Conservation (phyloP, 805 yeast species). For the Wickerhamomyces mucosus region DNA sequence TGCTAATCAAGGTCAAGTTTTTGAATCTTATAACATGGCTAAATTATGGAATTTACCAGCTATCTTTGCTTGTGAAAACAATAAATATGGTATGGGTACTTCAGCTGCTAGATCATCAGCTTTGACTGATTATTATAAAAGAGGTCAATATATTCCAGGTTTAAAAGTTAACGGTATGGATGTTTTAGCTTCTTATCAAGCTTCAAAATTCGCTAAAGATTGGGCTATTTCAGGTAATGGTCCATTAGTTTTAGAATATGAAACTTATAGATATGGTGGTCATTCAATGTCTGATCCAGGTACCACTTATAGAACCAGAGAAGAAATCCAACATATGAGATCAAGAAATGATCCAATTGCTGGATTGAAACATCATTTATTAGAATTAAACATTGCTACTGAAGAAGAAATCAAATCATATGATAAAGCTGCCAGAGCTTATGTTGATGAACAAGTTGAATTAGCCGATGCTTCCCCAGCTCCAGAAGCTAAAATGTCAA, state of each 20-base stretch:
- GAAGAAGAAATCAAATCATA: slow-evolving; percentile 92
- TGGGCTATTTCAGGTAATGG: slow-evolving; percentile 93
- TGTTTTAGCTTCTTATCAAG: slow-evolving; percentile 88
- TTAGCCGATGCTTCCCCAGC: slow-evolving; percentile 90
- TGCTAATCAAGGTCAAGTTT: slow-evolving; percentile 98
- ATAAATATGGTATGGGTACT: slow-evolving; percentile 99
- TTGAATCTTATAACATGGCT: slow-evolving; percentile 98
- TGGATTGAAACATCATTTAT: slow-evolving; percentile 79
- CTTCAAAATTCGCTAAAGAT: slow-evolving; percentile 93
- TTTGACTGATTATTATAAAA: slow-evolving; percentile 91
- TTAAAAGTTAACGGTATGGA: slow-evolving; percentile 99
- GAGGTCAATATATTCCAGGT: slow-evolving; percentile 99
- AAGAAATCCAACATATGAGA: slow-evolving; percentile 99
- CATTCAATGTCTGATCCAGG: slow-evolving; percentile 99
- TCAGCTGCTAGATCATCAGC: slow-evolving; percentile 96
- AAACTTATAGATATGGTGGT: slow-evolving; percentile 99
- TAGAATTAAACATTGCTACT: slow-evolving; percentile 78
- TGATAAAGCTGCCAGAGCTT: slow-evolving; percentile 94
- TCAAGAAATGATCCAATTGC: slow-evolving; percentile 97
- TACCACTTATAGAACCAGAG: slow-evolving; percentile 99
- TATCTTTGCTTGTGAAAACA: slow-evolving; percentile 94
- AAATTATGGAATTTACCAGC: slow-evolving; percentile 96
- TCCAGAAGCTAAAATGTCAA: slow-evolving; percentile 92
- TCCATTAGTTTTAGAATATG: slow-evolving; percentile 92
- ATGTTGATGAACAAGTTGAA: slow-evolving; percentile 89